Percentiles rank a stretch among this genome's conserved stretches.
These are phyloP conservation scores for Phaeosphaeria sp. DNA, from an alignment of 2,329 filamentous ascomycete genomes.

Conservation along the genomic window DNA sequence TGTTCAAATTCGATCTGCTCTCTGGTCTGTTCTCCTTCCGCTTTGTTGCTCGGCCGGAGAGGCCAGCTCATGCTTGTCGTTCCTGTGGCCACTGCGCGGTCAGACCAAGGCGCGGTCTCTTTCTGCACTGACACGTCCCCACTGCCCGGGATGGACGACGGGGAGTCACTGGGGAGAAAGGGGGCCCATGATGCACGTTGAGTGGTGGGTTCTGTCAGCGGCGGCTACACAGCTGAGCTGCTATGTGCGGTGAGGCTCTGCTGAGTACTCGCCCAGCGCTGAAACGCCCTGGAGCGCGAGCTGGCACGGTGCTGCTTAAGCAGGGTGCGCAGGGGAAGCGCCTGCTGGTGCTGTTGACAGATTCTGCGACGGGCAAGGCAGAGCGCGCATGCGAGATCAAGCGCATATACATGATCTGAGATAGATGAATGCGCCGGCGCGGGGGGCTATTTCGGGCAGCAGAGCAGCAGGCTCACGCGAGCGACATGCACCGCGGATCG, in stretches of 20 bases:
- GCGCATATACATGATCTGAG: constrained; percentile 5
- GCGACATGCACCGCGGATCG: neutral
- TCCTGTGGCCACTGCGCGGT: neutral
- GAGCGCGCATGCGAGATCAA: constrained; percentile 3
- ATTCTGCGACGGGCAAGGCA: constrained; percentile 12
- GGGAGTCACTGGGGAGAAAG: constrained; percentile 9
- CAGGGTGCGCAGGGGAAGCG: constrained; percentile 6
- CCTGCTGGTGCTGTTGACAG: constrained; percentile 7
- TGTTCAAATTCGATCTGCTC: too few relatives aligned
- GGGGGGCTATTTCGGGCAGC: constrained; percentile 11
- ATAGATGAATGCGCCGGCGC: constrained; percentile 7
- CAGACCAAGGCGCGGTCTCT: neutral
- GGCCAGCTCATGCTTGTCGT: neutral
- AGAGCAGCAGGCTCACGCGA: neutral
- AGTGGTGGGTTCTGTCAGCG: constrained; percentile 3
- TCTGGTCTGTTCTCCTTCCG: too few relatives aligned
- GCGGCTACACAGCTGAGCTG: constrained; percentile 15
- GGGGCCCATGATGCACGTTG: constrained; percentile 2
- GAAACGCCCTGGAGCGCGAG: constrained; percentile 16
- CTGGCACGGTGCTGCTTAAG: constrained; percentile 4
- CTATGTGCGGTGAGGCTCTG: constrained; percentile 6
- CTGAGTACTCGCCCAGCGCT: constrained; percentile 5
- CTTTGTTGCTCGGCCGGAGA: too few relatives aligned
- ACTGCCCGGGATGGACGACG: constrained; percentile 9
- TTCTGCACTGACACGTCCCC: neutral